A percentile compares a stretch with the other conserved stretches of the same genome.
phyloP scores from a whole-genome alignment of 768 basidiomycete species.

The Auricularia auricula-judae region DNA sequence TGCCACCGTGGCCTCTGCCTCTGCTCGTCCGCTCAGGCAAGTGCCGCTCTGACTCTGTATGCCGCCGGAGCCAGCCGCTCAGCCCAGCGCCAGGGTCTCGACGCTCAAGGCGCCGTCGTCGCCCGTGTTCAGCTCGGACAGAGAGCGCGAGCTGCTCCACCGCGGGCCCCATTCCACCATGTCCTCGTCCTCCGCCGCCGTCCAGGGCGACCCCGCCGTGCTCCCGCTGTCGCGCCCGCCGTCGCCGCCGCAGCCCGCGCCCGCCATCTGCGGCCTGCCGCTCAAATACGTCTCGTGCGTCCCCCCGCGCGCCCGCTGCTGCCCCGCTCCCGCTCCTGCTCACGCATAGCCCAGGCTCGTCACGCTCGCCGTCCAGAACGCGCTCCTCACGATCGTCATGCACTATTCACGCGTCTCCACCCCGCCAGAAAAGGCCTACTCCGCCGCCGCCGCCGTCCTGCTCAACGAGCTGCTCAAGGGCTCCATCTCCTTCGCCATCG shows the following conservation, averaged over 20 bases:
- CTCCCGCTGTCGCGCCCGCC: background rate
- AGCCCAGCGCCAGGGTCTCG: background rate
- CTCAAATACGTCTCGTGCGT: conserved; percentile 75
- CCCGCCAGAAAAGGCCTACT: conserved; percentile 67
- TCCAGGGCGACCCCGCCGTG: background rate
- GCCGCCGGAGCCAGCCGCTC: background rate
- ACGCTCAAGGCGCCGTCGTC: background rate
- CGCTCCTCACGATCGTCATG: conserved; percentile 84
- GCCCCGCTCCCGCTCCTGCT: too few relatives aligned
- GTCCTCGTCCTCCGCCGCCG: background rate
- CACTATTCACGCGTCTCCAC: conserved; percentile 87
- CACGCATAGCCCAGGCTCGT: conserved; percentile 38
- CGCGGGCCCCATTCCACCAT: background rate
- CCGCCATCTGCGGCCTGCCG: conserved; percentile 57
- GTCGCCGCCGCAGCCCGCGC: conserved; percentile 19
- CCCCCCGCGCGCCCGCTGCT: conserved; percentile 1
- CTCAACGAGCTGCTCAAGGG: conserved; percentile 93
- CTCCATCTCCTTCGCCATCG: conserved; percentile 74
- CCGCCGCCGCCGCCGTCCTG: conserved; percentile 88
- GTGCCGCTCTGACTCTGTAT: background rate
- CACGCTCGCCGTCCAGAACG: conserved; percentile 89
- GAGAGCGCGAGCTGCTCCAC: background rate
- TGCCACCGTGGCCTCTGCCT: too few relatives aligned
- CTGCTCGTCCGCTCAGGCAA: background rate
- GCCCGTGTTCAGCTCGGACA: background rate